Percentiles rank a stretch among this genome's conserved stretches.
Evolutionary conservation across 192 early-diverging fungal species (phyloP).

Genomic region (Coemansia sp.): DNA sequence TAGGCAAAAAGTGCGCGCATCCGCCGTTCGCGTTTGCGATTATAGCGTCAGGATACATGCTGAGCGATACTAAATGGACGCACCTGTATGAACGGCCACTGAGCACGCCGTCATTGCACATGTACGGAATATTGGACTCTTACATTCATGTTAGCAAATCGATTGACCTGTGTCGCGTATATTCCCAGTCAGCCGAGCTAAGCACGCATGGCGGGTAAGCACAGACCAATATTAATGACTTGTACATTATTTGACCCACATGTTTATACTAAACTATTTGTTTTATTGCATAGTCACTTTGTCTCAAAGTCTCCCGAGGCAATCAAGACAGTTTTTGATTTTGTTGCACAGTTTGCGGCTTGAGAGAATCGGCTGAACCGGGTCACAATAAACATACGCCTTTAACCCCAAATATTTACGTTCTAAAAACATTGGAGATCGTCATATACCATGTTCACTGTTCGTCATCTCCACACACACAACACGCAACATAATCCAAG

Average conservation of each 20-base stretch:
- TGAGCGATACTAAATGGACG: constrained; percentile 30
- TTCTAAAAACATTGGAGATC: neutral
- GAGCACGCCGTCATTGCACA: constrained; percentile 41
- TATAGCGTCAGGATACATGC: constrained; percentile 41
- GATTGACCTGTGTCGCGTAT: constrained; percentile 23
- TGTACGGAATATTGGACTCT: constrained; percentile 42
- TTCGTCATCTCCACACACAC: neutral
- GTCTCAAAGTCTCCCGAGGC: constrained; percentile 37
- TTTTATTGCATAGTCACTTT: constrained; percentile 27
- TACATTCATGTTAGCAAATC: constrained; percentile 37
- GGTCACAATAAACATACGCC: constrained; percentile 2
- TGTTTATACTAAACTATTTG: neutral
- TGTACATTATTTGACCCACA: no score
- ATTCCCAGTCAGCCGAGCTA: constrained; percentile 17
- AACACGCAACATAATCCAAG: neutral
- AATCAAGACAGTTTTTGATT: constrained; percentile 19
- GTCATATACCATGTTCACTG: neutral
- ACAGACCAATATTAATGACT: neutral
- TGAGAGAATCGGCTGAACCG: neutral
- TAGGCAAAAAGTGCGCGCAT: constrained; percentile 12
- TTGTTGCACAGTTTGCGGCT: constrained; percentile 22
- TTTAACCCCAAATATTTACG: constrained; percentile 1
- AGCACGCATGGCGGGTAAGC: constrained; percentile 42
- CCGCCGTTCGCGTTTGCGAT: constrained; percentile 35
- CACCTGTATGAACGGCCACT: constrained; percentile 29